Evolutionary conservation across 305 asterid species (phyloP).

Genomic region (Fraxinus albicans): DNA sequence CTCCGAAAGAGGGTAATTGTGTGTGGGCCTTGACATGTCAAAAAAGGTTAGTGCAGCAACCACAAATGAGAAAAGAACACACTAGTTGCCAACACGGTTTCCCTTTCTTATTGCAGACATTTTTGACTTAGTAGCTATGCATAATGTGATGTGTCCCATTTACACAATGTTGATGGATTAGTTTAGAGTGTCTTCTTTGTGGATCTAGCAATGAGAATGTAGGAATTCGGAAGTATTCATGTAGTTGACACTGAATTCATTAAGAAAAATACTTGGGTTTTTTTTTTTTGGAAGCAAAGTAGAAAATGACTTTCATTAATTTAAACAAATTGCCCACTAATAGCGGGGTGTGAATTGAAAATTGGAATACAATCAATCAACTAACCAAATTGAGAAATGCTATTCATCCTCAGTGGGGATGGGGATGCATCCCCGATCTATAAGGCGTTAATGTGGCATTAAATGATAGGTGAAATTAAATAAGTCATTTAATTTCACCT

Average conservation of each 20-base stretch:
- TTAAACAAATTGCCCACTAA: not conserved
- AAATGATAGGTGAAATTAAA: too few species aligned
- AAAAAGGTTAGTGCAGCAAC: not conserved
- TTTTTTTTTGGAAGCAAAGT: not conserved
- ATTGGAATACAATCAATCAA: not conserved
- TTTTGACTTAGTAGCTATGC: conserved; percentile 5
- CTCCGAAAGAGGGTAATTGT: not conserved
- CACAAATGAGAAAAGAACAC: not conserved
- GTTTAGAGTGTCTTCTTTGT: not conserved
- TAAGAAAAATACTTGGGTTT: too few species aligned
- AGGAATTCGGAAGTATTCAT: too few species aligned
- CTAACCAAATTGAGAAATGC: not conserved
- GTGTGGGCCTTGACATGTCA: not conserved
- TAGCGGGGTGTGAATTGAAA: not conserved
- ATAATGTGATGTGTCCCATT: not conserved
- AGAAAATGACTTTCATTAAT: not conserved
- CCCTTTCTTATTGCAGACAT: conserved; percentile 9
- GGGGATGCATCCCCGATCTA: too few species aligned
- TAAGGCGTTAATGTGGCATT: too few species aligned
- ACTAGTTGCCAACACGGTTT: not conserved
- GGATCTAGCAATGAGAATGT: not conserved
- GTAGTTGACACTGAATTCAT: not conserved
- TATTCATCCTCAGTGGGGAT: too few species aligned
- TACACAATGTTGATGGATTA: not conserved
- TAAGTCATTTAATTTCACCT: too few species aligned